These are phyloP conservation scores for Inga leiocalycina DNA, from an alignment of 306 rosid genomes.

Conservation along the genomic window DNA sequence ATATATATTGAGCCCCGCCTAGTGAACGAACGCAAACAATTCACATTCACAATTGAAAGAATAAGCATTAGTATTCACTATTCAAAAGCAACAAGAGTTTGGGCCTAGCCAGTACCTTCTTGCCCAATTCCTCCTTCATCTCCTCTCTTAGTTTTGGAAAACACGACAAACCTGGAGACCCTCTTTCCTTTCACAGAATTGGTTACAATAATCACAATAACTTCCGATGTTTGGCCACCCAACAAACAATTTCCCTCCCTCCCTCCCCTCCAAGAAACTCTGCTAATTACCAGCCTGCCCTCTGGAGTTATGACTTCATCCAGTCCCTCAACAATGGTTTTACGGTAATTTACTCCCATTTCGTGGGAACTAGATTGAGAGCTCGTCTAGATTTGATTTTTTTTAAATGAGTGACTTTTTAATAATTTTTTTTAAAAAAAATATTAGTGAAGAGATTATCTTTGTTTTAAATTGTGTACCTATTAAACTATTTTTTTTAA, in stretches of 20 bases:
- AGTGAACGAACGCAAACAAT: background rate
- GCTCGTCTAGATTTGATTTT: no score
- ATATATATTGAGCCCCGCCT: background rate
- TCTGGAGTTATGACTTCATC: conserved; percentile 52
- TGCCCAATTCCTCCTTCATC: background rate
- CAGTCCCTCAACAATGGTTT: conserved; percentile 47
- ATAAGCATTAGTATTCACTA: background rate
- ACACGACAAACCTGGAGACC: background rate
- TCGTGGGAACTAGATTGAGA: no score
- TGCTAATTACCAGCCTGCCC: conserved; percentile 50
- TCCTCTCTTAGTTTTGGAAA: background rate
- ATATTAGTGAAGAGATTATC: no score
- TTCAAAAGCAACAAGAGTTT: background rate
- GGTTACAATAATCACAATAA: background rate
- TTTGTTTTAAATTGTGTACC: no score
- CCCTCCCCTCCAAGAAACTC: conserved; percentile 33
- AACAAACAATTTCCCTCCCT: background rate
- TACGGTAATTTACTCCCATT: conserved; percentile 17
- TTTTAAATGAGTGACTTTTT: no score
- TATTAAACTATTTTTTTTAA: no score
- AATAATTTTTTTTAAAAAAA: no score
- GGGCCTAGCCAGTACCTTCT: background rate
- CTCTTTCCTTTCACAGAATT: background rate
- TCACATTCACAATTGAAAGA: background rate
- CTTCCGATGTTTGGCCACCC: conserved; percentile 25